Percentiles rank a stretch among this genome's conserved stretches.
Evolutionary conservation across 108 stramenopile species (phyloP).

Genomic region (Nitzschia inconspicua): DNA sequence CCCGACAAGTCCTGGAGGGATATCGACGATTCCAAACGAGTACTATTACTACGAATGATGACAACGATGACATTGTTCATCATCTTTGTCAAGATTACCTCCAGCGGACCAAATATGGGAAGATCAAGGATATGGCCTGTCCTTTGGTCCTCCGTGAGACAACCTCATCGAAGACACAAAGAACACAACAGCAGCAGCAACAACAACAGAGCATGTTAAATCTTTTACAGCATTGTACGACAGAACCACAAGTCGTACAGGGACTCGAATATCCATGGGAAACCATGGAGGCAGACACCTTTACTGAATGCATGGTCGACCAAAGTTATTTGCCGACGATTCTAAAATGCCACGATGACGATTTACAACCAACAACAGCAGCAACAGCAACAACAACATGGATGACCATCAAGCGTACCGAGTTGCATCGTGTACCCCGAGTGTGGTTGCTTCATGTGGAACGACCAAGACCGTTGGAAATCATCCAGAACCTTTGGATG

Average conservation of each 20-base stretch:
- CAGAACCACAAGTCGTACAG: slow-evolving; percentile 6
- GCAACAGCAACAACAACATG: slow-evolving; percentile 3
- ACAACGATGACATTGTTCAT: no score
- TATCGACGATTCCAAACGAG: not conserved
- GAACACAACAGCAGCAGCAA: not conserved
- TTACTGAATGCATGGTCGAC: slow-evolving; percentile 2
- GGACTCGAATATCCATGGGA: slow-evolving; percentile 9
- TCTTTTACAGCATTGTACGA: slow-evolving; percentile 1
- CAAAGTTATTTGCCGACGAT: not conserved
- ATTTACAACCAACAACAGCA: not conserved
- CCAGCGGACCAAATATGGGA: not conserved
- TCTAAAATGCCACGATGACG: not conserved
- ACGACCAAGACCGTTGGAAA: slow-evolving; percentile 13
- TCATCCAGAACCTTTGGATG: not conserved
- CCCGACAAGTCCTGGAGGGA: slow-evolving; percentile 4
- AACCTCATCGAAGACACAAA: not conserved
- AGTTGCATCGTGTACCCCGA: slow-evolving; percentile 19
- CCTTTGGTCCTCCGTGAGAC: not conserved
- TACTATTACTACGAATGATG: not conserved
- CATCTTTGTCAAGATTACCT: not conserved
- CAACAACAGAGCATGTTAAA: slow-evolving; percentile 3
- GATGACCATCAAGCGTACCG: slow-evolving; percentile 18
- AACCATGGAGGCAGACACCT: not conserved
- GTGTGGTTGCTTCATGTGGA: slow-evolving; percentile 31
- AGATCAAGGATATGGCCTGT: slow-evolving; percentile 7